These are phyloP conservation scores for Hysterium pulicare DNA, from an alignment of 2,329 filamentous ascomycete genomes.

Conservation along the genomic window DNA sequence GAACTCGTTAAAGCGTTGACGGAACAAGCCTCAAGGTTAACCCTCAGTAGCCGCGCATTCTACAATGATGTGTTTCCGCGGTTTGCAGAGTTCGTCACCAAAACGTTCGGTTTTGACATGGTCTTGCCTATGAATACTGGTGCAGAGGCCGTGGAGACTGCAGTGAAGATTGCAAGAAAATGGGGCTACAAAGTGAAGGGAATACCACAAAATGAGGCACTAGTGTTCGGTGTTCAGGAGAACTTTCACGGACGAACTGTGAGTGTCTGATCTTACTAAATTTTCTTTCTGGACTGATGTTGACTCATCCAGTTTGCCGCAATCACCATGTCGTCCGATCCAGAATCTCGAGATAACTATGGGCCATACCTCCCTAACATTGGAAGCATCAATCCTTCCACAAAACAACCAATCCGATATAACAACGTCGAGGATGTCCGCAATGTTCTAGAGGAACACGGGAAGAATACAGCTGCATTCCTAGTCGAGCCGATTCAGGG, in stretches of 20 bases:
- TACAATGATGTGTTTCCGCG: conserved; percentile 97
- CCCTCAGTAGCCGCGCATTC: conserved; percentile 90
- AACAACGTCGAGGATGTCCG: conserved; percentile 81
- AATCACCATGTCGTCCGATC: conserved; percentile 91
- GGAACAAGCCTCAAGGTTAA: conserved; percentile 85
- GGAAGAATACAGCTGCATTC: conserved; percentile 84
- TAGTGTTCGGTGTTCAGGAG: conserved; percentile 79
- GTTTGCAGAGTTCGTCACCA: conserved; percentile 88
- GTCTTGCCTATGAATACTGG: conserved; percentile 98
- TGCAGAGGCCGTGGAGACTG: conserved; percentile 93
- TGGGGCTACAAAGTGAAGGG: conserved; percentile 98
- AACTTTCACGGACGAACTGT: conserved; percentile 97
- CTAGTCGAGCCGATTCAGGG: conserved; percentile 96
- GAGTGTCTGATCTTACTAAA: conserved; percentile 40
- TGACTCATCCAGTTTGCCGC: conserved; percentile 70
- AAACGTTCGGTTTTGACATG: conserved; percentile 94
- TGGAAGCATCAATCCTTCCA: conserved; percentile 71
- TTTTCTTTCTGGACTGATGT: neutral
- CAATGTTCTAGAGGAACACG: conserved; percentile 73
- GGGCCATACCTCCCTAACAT: conserved; percentile 91
- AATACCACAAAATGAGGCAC: conserved; percentile 77
- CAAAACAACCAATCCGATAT: conserved; percentile 75
- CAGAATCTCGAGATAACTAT: conserved; percentile 94
- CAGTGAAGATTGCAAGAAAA: conserved; percentile 92
- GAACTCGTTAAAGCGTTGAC: conserved; percentile 87